These are phyloP conservation scores for Trichoderma atroviride DNA, from an alignment of 2,329 filamentous ascomycete genomes.

Conservation along the genomic window DNA sequence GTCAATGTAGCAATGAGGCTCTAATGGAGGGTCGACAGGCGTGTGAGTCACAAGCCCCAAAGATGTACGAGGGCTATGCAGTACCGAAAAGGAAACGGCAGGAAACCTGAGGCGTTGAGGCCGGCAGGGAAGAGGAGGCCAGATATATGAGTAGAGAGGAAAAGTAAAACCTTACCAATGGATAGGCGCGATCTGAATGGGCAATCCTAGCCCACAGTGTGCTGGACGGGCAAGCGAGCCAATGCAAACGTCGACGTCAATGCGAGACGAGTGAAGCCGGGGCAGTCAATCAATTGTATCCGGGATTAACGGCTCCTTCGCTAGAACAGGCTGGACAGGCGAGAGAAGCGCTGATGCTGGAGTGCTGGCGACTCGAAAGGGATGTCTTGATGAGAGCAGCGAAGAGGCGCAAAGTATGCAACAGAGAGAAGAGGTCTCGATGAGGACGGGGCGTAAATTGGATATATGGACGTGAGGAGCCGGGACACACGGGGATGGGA, in stretches of 20 bases:
- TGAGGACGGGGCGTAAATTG: constrained; percentile 23
- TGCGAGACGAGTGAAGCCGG: not conserved
- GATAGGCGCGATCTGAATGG: constrained; percentile 9
- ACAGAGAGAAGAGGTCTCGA: constrained; percentile 11
- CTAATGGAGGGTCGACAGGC: constrained; percentile 17
- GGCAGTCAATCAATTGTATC: constrained; percentile 13
- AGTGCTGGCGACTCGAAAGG: constrained; percentile 6
- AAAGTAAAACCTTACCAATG: constrained; percentile 23
- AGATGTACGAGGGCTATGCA: constrained; percentile 24
- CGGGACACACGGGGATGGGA: constrained; percentile 19
- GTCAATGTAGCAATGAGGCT: constrained; percentile 27
- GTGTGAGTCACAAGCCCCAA: constrained; percentile 29
- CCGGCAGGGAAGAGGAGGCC: constrained; percentile 16
- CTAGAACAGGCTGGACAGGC: not conserved
- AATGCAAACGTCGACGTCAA: not conserved
- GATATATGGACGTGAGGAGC: constrained; percentile 25
- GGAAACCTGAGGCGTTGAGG: constrained; percentile 6
- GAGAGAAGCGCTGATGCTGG: not conserved
- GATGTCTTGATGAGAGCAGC: constrained; percentile 2
- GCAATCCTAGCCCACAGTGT: constrained; percentile 11
- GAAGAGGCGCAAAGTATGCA: not conserved
- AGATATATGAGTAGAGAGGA: constrained; percentile 20
- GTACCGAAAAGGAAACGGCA: constrained; percentile 24
- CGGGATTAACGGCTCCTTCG: not conserved
- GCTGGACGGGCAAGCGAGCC: constrained; percentile 15